A percentile compares a stretch with the other conserved stretches of the same genome.
Evolutionary conservation across 495 filamentous ascomycete genomes (phyloP).

Genomic region (Tuber aestivum): DNA sequence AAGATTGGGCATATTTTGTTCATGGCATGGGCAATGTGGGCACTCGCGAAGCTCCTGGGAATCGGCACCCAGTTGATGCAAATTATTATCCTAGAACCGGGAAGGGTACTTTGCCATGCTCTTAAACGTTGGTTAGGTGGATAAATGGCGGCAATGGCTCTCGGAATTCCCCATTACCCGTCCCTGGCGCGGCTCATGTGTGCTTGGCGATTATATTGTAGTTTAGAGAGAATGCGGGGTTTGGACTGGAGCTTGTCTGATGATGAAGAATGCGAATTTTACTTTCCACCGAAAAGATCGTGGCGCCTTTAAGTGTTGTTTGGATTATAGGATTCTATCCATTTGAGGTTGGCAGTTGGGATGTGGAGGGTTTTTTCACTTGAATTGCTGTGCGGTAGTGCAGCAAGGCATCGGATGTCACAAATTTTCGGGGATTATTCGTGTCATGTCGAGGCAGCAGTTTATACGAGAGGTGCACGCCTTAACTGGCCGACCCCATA

Average conservation of each 20-base stretch:
- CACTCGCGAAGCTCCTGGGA: constrained; percentile 24
- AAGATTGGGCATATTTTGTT: constrained; percentile 27
- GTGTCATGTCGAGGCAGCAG: too few relatives aligned
- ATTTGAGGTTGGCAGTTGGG: background rate
- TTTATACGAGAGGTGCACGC: background rate
- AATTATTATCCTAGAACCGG: constrained; percentile 22
- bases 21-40: constrained; percentile 23
- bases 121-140: constrained; percentile 5
- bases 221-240: background rate
- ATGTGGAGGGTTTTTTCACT: background rate
- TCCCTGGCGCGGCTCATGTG: background rate
- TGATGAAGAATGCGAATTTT: background rate
- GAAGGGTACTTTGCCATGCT: constrained; percentile 12
- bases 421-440: background rate
- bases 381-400: background rate
- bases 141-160: background rate
- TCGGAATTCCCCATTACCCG: background rate
- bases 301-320: background rate
- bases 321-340: background rate
- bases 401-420: background rate
- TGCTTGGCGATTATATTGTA: background rate
- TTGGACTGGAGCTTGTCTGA: background rate
- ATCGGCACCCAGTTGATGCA: constrained; percentile 15
- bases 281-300: background rate
- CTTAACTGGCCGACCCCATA: too few relatives aligned